These are phyloP conservation scores for Ceratocystis variospora DNA, from an alignment of 2,329 filamentous ascomycete species.

Conservation along the genomic window DNA sequence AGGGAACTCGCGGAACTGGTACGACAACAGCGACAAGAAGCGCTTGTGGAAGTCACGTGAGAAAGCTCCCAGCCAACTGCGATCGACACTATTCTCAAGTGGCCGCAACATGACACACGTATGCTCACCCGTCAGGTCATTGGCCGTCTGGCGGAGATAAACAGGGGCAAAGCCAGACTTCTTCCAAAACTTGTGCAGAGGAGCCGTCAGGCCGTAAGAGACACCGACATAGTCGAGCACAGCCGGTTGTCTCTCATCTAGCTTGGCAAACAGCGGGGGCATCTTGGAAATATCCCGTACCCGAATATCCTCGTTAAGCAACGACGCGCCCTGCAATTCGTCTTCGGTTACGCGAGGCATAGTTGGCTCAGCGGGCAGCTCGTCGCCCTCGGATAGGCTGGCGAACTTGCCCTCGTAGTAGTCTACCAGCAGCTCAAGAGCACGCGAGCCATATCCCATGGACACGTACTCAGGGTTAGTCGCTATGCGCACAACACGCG, in stretches of 20 bases:
- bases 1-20: slow-evolving; percentile 77
- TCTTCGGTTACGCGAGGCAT: slow-evolving; percentile 70
- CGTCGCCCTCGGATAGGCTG: slow-evolving; percentile 60
- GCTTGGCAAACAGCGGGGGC: slow-evolving; percentile 81
- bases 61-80: slow-evolving; percentile 79
- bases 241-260: slow-evolving; percentile 69
- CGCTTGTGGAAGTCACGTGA: slow-evolving; percentile 85
- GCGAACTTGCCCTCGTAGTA: slow-evolving; percentile 94
- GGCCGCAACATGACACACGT: slow-evolving; percentile 94
- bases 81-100: slow-evolving; percentile 53
- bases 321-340: slow-evolving; percentile 60
- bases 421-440: slow-evolving; percentile 72
- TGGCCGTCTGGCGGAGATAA: slow-evolving; percentile 87
- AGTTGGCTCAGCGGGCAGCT: slow-evolving; percentile 36
- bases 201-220: slow-evolving; percentile 77
- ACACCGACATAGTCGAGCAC: slow-evolving; percentile 86
- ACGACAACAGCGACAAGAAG: slow-evolving; percentile 81
- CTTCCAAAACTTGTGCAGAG: slow-evolving; percentile 96
- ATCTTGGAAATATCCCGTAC: slow-evolving; percentile 82
- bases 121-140: slow-evolving; percentile 92
- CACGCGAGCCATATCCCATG: slow-evolving; percentile 89
- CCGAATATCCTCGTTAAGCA: slow-evolving; percentile 77
- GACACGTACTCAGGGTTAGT: slow-evolving; percentile 85
- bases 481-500: slow-evolving; percentile 82
- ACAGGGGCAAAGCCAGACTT: slow-evolving; percentile 72